Percentiles rank a stretch among this genome's conserved stretches.
Evolutionary conservation across 225 moss, liverwort and hornwort genomes (phyloP).

Genomic region (Climacium dendroides): DNA sequence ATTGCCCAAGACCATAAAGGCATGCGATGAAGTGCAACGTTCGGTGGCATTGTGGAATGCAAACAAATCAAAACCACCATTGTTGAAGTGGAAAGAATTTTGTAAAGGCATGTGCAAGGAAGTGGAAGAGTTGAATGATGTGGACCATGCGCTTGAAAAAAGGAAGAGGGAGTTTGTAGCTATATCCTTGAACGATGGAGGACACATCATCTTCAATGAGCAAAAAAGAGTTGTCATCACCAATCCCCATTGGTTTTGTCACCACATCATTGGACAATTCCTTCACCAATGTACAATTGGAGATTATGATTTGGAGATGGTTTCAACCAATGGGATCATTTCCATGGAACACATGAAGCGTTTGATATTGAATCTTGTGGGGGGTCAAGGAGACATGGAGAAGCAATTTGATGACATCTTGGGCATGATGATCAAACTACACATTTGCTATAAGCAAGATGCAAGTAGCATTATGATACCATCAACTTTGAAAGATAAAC

Average conservation of each 20-base stretch:
- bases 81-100: not conserved
- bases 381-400: not conserved
- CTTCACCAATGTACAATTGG: not conserved
- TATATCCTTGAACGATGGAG: not conserved
- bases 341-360: not conserved
- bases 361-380: not conserved
- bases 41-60: not conserved
- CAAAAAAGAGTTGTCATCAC: not conserved
- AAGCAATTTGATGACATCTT: not conserved
- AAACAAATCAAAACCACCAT: accelerated
- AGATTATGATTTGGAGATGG: not conserved
- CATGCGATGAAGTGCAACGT: not conserved
- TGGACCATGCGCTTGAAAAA: not conserved
- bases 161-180: not conserved
- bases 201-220: not conserved
- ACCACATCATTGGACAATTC: not conserved
- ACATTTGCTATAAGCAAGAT: not conserved
- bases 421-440: not conserved
- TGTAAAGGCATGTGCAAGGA: not conserved
- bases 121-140: not conserved
- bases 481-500: not conserved
- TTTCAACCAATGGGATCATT: not conserved
- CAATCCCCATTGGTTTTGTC: not conserved
- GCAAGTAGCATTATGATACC: not conserved
- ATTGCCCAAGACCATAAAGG: not conserved